Conservation (phyloP, 306 rosid genomes). For the Oemleria cerasiformis region DNA sequence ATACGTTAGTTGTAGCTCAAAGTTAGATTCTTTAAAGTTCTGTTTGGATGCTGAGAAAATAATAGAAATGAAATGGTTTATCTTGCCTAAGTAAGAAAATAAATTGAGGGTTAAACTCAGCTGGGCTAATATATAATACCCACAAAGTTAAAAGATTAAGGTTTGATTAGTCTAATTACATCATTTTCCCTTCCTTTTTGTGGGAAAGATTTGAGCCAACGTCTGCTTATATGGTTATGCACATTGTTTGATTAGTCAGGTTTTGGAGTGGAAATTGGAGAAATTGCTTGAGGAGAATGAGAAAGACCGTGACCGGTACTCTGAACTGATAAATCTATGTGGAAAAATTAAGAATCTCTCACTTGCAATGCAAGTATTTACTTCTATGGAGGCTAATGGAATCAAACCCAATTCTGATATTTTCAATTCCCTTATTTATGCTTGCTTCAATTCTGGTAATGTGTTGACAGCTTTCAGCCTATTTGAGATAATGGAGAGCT, state of each 20-base stretch:
- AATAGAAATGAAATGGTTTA: neutral
- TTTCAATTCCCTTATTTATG: slow-evolving; percentile 60
- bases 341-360: slow-evolving; percentile 41
- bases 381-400: slow-evolving; percentile 60
- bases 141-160: neutral
- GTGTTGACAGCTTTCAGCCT: slow-evolving; percentile 47
- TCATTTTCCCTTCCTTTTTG: neutral
- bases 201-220: neutral
- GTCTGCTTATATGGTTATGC: neutral
- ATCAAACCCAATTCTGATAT: slow-evolving; percentile 45
- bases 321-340: slow-evolving; percentile 51
- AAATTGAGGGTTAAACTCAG: neutral
- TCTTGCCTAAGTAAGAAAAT: neutral
- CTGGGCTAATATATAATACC: neutral
- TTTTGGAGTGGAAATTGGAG: slow-evolving; percentile 74
- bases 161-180: neutral
- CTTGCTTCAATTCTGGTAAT: slow-evolving; percentile 56
- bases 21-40: neutral
- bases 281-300: slow-evolving; percentile 48
- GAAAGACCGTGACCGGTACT: slow-evolving; percentile 36
- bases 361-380: slow-evolving; percentile 54
- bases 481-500: slow-evolving; percentile 63
- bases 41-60: slow-evolving; percentile 7
- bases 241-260: slow-evolving; percentile 38
- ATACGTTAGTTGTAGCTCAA: neutral